phyloP scores from a whole-genome alignment of 768 basidiomycete genomes.

The Boletus speciosus region DNA sequence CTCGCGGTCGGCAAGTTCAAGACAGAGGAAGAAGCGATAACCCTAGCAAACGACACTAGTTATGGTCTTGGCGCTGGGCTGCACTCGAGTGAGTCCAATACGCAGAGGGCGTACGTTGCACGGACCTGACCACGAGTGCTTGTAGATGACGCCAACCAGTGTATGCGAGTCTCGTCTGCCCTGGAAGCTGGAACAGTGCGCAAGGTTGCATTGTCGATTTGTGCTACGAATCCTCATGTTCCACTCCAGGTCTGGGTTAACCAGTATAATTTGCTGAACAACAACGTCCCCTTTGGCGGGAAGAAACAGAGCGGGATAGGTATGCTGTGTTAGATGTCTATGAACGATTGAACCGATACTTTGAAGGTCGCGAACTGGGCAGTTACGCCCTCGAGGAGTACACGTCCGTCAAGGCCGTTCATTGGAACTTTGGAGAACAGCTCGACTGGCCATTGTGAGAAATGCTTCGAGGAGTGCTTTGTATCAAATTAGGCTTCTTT shows the following conservation, averaged over 20 bases:
- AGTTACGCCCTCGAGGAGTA: conserved; percentile 83
- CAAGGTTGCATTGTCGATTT: neutral
- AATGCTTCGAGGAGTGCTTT: neutral
- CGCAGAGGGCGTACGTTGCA: neutral
- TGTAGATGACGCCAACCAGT: conserved; percentile 74
- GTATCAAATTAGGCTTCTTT: neutral
- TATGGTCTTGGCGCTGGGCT: conserved; percentile 93
- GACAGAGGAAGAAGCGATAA: conserved; percentile 83
- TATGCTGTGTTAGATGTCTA: conserved; percentile 23
- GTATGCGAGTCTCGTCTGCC: conserved; percentile 81
- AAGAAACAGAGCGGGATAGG: conserved; percentile 91
- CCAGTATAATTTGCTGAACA: conserved; percentile 78
- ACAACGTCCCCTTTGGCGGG: conserved; percentile 93
- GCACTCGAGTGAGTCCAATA: conserved; percentile 66
- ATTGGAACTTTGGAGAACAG: conserved; percentile 86
- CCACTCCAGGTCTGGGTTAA: conserved; percentile 80
- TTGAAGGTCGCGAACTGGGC: conserved; percentile 79
- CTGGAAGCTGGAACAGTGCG: conserved; percentile 87
- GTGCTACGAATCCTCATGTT: conserved; percentile 3
- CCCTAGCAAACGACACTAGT: conserved; percentile 79
- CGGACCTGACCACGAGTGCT: conserved; percentile 21
- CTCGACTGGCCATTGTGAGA: conserved; percentile 70
- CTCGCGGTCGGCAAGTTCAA: conserved; percentile 78
- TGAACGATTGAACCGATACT: conserved; percentile 8
- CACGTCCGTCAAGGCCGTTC: conserved; percentile 76